Conservation (phyloP, 371 early-diverging fungal genomes). For the Rhizopus arrhizus region DNA sequence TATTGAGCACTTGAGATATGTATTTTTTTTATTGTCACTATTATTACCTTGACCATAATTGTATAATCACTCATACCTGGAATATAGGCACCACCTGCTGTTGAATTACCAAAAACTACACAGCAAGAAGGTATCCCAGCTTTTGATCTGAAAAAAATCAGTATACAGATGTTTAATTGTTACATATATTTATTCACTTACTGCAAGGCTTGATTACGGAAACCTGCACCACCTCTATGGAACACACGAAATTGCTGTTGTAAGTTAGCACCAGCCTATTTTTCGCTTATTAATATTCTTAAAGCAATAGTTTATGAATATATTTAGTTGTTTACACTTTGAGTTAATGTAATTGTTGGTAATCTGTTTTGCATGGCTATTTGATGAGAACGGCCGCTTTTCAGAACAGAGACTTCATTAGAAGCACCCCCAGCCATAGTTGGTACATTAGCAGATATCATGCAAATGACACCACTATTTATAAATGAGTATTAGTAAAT, state of each 20-base stretch:
- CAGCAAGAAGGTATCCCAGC: slow-evolving; percentile 68
- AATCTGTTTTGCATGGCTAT: slow-evolving; percentile 66
- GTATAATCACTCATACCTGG: slow-evolving; percentile 79
- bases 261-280: slow-evolving; percentile 74
- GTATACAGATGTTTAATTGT: background rate
- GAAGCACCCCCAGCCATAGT: slow-evolving; percentile 72
- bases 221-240: slow-evolving; percentile 73
- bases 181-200: slow-evolving; percentile 21
- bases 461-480: slow-evolving; percentile 65
- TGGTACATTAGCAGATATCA: slow-evolving; percentile 69
- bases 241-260: slow-evolving; percentile 75
- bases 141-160: slow-evolving; percentile 58
- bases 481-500: background rate
- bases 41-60: slow-evolving; percentile 68
- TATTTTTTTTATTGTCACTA: too few relatives aligned
- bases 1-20: too few relatives aligned
- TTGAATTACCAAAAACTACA: slow-evolving; percentile 78
- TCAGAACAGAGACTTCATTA: slow-evolving; percentile 63
- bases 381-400: slow-evolving; percentile 57
- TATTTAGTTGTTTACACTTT: slow-evolving; percentile 50
- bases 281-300: background rate
- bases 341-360: slow-evolving; percentile 62
- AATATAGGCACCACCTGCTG: slow-evolving; percentile 78
- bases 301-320: background rate
- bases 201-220: slow-evolving; percentile 67